phyloP scores from a whole-genome alignment of 495 filamentous ascomycete genomes.

The Podospora anserina region DNA sequence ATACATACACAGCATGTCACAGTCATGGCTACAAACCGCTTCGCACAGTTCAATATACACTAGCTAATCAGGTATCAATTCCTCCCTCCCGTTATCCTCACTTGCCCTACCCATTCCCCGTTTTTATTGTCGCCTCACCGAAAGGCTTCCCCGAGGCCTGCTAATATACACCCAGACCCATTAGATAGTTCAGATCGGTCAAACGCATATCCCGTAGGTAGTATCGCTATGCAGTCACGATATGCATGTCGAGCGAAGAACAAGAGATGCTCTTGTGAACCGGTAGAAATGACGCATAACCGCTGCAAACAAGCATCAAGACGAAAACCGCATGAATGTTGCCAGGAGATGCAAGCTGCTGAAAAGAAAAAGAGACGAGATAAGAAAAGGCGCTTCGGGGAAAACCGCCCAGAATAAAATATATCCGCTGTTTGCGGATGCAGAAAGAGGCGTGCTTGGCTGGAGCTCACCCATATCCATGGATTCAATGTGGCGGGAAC shows the following conservation, averaged over 20 bases:
- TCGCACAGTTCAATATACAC: neutral
- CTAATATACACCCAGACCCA: neutral
- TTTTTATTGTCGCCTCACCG: neutral
- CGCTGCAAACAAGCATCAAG: too few species aligned
- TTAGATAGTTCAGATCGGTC: neutral
- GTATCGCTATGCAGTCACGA: neutral
- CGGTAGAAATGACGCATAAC: neutral
- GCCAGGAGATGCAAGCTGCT: neutral
- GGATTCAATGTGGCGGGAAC: neutral
- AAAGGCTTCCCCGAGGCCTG: neutral
- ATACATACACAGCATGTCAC: neutral
- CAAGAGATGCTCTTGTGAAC: neutral
- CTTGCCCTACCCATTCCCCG: neutral
- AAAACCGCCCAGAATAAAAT: neutral
- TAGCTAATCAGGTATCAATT: neutral
- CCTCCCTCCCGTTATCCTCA: neutral
- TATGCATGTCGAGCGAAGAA: neutral
- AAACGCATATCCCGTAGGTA: neutral
- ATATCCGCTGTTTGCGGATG: neutral
- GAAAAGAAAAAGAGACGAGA: neutral
- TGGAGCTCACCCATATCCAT: neutral
- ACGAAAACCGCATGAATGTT: neutral
- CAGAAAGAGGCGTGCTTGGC: neutral
- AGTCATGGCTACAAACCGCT: neutral
- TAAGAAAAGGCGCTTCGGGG: neutral